Conservation (phyloP, 2,329 filamentous ascomycete genomes). For the Ophiocordyceps camponoti-floridani region DNA sequence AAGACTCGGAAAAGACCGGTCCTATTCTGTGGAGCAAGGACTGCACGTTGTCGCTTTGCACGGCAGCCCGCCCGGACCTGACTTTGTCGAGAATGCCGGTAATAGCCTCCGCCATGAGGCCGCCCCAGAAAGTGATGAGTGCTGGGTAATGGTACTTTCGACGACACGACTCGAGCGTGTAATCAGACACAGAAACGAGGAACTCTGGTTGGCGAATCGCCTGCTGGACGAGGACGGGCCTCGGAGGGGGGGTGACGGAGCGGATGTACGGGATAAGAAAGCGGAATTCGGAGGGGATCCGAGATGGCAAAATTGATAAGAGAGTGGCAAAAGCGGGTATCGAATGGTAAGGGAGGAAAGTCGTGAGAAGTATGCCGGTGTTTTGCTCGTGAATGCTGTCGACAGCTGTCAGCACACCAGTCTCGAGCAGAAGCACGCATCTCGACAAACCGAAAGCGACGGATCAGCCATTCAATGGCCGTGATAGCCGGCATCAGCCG, state of each 20-base stretch:
- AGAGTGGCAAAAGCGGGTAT: slow-evolving; percentile 72
- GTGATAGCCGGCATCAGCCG: slow-evolving; percentile 78
- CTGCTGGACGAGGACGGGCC: slow-evolving; percentile 68
- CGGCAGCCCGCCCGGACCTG: slow-evolving; percentile 54
- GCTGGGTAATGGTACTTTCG: slow-evolving; percentile 57
- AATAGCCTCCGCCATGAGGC: slow-evolving; percentile 69
- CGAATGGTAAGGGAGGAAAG: slow-evolving; percentile 85
- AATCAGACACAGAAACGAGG: slow-evolving; percentile 57
- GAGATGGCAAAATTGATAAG: slow-evolving; percentile 68
- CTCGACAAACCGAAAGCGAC: slow-evolving; percentile 58
- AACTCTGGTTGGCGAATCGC: slow-evolving; percentile 64
- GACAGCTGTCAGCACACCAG: not conserved
- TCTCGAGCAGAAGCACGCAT: not conserved
- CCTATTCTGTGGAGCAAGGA: slow-evolving; percentile 49
- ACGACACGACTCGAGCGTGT: slow-evolving; percentile 58
- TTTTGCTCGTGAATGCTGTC: slow-evolving; percentile 79
- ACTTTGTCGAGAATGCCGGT: slow-evolving; percentile 65
- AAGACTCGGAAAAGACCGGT: slow-evolving; percentile 58
- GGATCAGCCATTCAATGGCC: slow-evolving; percentile 84
- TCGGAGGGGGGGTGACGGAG: slow-evolving; percentile 56
- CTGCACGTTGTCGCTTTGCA: slow-evolving; percentile 69
- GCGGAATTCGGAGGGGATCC: slow-evolving; percentile 56
- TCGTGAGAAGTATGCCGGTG: slow-evolving; percentile 56
- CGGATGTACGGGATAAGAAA: slow-evolving; percentile 79
- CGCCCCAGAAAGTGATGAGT: slow-evolving; percentile 79